phyloP scores from a whole-genome alignment of 441 rosid species.

The Kokia cookei region DNA sequence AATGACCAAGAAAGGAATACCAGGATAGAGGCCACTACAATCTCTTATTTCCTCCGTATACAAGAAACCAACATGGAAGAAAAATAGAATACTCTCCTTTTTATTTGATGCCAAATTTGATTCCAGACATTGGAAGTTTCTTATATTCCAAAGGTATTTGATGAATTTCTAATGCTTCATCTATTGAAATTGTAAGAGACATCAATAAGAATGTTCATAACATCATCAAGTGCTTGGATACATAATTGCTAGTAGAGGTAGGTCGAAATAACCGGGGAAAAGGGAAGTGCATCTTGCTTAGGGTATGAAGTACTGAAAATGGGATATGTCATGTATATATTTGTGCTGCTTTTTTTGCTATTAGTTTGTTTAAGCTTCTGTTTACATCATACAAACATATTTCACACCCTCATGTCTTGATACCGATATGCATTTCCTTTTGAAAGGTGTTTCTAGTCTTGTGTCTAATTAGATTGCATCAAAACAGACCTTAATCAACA shows the following conservation, averaged over 20 bases:
- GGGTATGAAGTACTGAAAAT: background rate
- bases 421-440: background rate
- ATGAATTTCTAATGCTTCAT: background rate
- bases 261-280: background rate
- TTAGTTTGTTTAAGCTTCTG: background rate
- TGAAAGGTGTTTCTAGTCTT: background rate
- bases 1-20: background rate
- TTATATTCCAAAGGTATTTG: background rate
- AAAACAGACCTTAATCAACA: constrained; percentile 36
- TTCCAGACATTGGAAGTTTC: background rate
- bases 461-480: background rate
- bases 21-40: background rate
- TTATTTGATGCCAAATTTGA: background rate
- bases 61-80: background rate
- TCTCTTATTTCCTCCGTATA: background rate
- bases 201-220: background rate
- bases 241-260: background rate
- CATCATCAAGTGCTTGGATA: background rate
- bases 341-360: background rate
- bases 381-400: background rate
- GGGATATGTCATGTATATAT: background rate
- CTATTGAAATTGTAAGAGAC: background rate
- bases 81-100: background rate
- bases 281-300: background rate
- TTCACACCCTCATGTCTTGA: background rate